phyloP scores from a whole-genome alignment of 2,329 filamentous ascomycete genomes.

The Myriosclerotinia duriaeana region DNA sequence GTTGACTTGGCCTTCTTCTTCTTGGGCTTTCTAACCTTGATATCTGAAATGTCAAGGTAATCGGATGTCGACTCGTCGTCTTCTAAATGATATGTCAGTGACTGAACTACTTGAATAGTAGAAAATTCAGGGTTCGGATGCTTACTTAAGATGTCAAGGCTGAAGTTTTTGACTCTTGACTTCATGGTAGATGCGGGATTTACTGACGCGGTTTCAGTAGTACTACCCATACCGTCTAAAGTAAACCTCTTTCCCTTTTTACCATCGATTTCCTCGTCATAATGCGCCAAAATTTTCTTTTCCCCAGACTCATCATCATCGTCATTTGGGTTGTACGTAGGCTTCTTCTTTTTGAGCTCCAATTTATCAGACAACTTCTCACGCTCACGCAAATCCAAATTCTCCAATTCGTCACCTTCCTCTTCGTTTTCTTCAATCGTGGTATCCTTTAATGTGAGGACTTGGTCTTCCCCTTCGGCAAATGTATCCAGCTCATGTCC shows the following conservation, averaged over 20 bases:
- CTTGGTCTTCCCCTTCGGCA: constrained; percentile 78
- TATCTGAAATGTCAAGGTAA: constrained; percentile 80
- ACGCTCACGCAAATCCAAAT: constrained; percentile 66
- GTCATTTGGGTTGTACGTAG: constrained; percentile 82
- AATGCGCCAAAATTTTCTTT: constrained; percentile 76
- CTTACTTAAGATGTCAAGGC: constrained; percentile 67
- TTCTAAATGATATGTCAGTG: constrained; percentile 43
- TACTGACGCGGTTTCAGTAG: constrained; percentile 57
- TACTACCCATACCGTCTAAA: constrained; percentile 73
- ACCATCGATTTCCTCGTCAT: constrained; percentile 91
- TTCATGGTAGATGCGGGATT: constrained; percentile 53
- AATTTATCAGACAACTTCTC: constrained; percentile 74
- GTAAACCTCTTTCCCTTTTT: constrained; percentile 89
- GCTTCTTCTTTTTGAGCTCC: constrained; percentile 85
- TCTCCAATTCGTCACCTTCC: constrained; percentile 87
- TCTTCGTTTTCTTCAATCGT: constrained; percentile 82
- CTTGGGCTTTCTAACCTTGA: constrained; percentile 94
- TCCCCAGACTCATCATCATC: constrained; percentile 64
- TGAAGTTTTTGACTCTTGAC: constrained; percentile 68
- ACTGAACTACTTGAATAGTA: constrained; percentile 26
- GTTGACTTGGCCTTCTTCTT: constrained; percentile 83
- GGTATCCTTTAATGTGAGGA: constrained; percentile 91
- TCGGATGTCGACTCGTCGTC: constrained; percentile 73
- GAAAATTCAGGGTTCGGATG: constrained; percentile 6
- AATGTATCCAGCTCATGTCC: constrained; percentile 83